Evolutionary conservation across 768 basidiomycete genomes (phyloP), one percentile per base, ranked within the genome.

Genomic region (Lactifluus pinguis): DNA sequence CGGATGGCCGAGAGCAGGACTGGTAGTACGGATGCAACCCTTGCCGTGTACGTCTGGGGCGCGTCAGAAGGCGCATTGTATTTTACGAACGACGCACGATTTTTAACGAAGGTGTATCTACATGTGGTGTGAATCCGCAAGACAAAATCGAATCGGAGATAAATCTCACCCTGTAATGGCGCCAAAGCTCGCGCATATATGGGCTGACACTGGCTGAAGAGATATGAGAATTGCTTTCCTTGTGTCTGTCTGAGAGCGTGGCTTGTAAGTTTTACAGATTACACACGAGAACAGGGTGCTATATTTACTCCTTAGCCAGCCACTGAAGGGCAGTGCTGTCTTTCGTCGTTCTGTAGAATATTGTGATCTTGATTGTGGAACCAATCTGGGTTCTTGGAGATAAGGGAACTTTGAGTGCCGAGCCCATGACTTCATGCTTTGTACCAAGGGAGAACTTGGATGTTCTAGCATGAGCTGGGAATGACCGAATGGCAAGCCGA

Each of bases 141-240:
- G 21, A 30, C 21, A 17, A 11, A 17, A 47, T 17, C 8, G 34
- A 39, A 17, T 29, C 11, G 41, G 44, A 30, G 9, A 8, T 10
- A n/a, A n/a, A 17, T 60, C 64, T 49, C 45, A 83, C 87, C 87
- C 80, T 95, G 92, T 59, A 92, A 68, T 2, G 93, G 94, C 0
- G 82, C 80, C 45, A 95, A 72, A 3, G 85, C 80, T 32, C 94
- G 83, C 2, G 89, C 89, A 69, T 95, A 87, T 66, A 94, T 95
- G 3, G 95, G 91, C 65, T 97, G 93, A 68, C 88, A 91, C 68
- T 97, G 95, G 61, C 90, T 92, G 76, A 94, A 98, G 15, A 98
- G 72, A 73, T 88, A 97, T 0, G 91, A 86, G 69, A 89, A 87
- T 19, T 76, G 75, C 65, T 92, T 92, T 8, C 92, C 92, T 61